Percentiles rank a stretch among this genome's conserved stretches.
Evolutionary conservation across 371 early-diverging fungal species (phyloP).

Genomic region (Circinella umbellata): DNA sequence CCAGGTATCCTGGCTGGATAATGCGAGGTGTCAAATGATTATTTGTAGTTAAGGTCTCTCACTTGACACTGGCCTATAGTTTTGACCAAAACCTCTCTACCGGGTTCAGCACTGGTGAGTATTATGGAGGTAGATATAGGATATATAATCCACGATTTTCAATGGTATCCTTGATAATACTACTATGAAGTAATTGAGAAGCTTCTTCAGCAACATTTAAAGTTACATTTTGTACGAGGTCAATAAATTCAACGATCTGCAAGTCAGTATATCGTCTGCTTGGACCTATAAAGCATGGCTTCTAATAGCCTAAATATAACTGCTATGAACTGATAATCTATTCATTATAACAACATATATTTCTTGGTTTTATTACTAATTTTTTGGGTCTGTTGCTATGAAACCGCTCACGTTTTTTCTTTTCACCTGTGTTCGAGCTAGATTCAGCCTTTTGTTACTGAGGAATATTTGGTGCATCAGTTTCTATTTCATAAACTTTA

Average conservation of each 20-base stretch:
- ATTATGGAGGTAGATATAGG: conserved; percentile 21
- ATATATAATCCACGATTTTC: conserved; percentile 15
- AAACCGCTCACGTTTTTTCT: not conserved
- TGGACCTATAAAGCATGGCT: too few relatives aligned
- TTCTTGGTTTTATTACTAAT: not conserved
- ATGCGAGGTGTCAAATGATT: too few relatives aligned
- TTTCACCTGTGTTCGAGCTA: not conserved
- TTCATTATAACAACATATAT: too few relatives aligned
- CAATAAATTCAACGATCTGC: too few relatives aligned
- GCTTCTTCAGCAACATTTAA: too few relatives aligned
- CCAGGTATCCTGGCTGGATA: too few relatives aligned
- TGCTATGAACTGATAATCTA: too few relatives aligned
- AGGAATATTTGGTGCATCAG: not conserved
- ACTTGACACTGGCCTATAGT: not conserved
- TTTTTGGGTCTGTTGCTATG: not conserved
- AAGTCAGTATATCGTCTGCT: too few relatives aligned
- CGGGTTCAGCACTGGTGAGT: conserved; percentile 23
- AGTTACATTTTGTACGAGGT: too few relatives aligned
- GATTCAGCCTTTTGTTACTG: not conserved
- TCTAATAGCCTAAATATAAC: too few relatives aligned
- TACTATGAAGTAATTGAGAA: too few relatives aligned
- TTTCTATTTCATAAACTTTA: not conserved
- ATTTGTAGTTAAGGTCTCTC: too few relatives aligned
- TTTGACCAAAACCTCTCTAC: conserved; percentile 20
- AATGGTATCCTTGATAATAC: not conserved